Percentiles rank a stretch among this genome's conserved stretches.
Conservation (phyloP, 345 rosid genomes). For the Murraya paniculata region DNA sequence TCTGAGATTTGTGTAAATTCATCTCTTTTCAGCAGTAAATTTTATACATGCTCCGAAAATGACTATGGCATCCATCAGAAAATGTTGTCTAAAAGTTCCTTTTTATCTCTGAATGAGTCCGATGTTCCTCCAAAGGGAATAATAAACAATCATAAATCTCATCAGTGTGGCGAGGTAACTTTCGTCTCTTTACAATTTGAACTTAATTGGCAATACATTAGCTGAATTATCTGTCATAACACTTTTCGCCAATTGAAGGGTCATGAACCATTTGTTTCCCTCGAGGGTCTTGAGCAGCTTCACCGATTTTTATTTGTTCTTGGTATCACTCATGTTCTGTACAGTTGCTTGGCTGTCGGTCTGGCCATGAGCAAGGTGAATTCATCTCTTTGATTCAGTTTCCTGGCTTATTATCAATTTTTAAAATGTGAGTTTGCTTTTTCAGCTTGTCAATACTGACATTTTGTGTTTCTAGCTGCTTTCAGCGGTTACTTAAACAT, state of each 20-base stretch:
- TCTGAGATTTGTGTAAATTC: constrained; percentile 87
- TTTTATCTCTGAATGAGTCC: constrained; percentile 42
- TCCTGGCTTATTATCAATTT: not conserved
- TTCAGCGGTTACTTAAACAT: not conserved
- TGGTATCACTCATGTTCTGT: constrained; percentile 84
- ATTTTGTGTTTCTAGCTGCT: not conserved
- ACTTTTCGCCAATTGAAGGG: constrained; percentile 50
- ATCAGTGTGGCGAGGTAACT: constrained; percentile 78
- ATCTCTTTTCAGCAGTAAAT: constrained; percentile 79
- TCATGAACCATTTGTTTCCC: constrained; percentile 83
- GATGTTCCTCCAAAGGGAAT: constrained; percentile 53
- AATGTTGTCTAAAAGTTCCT: constrained; percentile 35
- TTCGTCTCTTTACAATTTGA: not conserved
- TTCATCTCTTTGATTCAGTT: constrained; percentile 7
- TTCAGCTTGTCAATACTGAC: not conserved
- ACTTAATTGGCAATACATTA: not conserved
- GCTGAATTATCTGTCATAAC: not conserved
- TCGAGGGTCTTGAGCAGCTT: constrained; percentile 85
- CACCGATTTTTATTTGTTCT: constrained; percentile 86
- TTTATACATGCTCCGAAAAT: constrained; percentile 72
- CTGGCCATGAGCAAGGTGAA: constrained; percentile 93
- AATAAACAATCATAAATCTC: constrained; percentile 34
- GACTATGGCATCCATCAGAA: constrained; percentile 46
- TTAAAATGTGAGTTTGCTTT: not conserved
- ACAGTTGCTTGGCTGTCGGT: constrained; percentile 86